Evolutionary conservation across 2,329 filamentous ascomycete species (phyloP).

Genomic region (Aspergillus brasiliensis): DNA sequence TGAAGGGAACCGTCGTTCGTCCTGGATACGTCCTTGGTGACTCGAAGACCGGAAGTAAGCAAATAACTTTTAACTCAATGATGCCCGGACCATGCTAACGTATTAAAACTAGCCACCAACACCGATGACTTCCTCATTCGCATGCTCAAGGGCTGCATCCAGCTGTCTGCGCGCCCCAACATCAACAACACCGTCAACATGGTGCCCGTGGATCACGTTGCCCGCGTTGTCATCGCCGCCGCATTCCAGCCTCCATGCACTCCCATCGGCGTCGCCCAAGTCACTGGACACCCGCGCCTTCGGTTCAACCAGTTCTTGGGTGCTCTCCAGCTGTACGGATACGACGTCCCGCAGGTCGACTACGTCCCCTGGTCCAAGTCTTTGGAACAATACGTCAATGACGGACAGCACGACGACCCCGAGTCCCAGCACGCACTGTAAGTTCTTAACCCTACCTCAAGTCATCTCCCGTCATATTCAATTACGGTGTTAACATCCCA

Average conservation of each 20-base stretch:
- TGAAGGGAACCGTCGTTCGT: slow-evolving; percentile 74
- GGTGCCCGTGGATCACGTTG: slow-evolving; percentile 83
- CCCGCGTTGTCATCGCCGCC: slow-evolving; percentile 74
- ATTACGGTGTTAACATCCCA: slow-evolving; percentile 2
- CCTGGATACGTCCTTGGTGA: slow-evolving; percentile 86
- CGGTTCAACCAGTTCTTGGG: slow-evolving; percentile 77
- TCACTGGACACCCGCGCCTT: slow-evolving; percentile 77
- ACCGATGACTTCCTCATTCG: slow-evolving; percentile 91
- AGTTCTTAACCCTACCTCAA: slow-evolving; percentile 18
- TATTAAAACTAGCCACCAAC: slow-evolving; percentile 52
- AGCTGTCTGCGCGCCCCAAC: slow-evolving; percentile 70
- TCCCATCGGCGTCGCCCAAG: slow-evolving; percentile 68
- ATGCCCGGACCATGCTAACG: neutral
- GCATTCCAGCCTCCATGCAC: slow-evolving; percentile 64
- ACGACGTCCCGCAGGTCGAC: slow-evolving; percentile 64
- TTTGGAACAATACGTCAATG: slow-evolving; percentile 69
- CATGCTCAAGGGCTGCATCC: slow-evolving; percentile 83
- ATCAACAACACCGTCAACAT: slow-evolving; percentile 88
- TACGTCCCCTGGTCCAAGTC: slow-evolving; percentile 70
- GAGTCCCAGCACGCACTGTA: slow-evolving; percentile 68
- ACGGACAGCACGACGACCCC: slow-evolving; percentile 55
- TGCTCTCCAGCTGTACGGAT: slow-evolving; percentile 71
- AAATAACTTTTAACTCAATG: neutral
- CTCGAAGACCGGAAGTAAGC: slow-evolving; percentile 59
- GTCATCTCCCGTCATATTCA: neutral